Base-by-base conservation (phyloP, 1,284 basidiomycete species). In the Moesziomyces globuligerus region DNA sequence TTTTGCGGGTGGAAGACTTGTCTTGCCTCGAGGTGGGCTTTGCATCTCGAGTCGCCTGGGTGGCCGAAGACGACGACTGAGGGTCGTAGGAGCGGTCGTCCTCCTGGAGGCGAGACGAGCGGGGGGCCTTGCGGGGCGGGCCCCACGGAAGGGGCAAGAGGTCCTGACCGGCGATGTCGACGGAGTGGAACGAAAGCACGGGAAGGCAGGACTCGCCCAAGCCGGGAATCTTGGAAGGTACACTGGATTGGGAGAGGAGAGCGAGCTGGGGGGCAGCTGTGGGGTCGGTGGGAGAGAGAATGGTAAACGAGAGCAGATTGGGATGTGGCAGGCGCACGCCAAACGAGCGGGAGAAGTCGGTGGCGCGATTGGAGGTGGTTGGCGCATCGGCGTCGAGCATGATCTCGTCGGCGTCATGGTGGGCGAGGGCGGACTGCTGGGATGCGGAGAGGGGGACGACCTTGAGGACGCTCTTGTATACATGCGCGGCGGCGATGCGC, bases 181-280 rank as follows among this genome's bases (percentile, higher is more conserved):
- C 44, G 4, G 58, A 40, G 41, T 81, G 75, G 58, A 78, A 81
- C 0, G 80, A 81, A 29, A 81, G 75, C 15, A 81, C 78, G 2
- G 80, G 80, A 18, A 75, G 60, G 46, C 76, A 75, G 20, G 74
- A 74, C 41, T 58, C 50, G 28, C 79, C 79, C 13, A 79, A 61
- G 10, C 79, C 78, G 8, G 72, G 68, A 6, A 74, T 64, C 24
- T 55, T 32, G 9, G 74, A 73, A 1, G 72, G 68, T 2, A 61
- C 51, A 43, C 76, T 78, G 11, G 79, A 81, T 2, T 77, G 45
- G 9, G 76, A 74, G 4, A 81, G 64, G 1, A 79, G 71, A 4
- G 80, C 80, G 3, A 81, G n/a, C 15, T 48, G 43, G 7, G 69
- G 55, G 10, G 49, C 37, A 4, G 52, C 49, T 6, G 37, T 37